Conservation (phyloP, 805 yeast species). For the Lipomyces chichibuensis region DNA sequence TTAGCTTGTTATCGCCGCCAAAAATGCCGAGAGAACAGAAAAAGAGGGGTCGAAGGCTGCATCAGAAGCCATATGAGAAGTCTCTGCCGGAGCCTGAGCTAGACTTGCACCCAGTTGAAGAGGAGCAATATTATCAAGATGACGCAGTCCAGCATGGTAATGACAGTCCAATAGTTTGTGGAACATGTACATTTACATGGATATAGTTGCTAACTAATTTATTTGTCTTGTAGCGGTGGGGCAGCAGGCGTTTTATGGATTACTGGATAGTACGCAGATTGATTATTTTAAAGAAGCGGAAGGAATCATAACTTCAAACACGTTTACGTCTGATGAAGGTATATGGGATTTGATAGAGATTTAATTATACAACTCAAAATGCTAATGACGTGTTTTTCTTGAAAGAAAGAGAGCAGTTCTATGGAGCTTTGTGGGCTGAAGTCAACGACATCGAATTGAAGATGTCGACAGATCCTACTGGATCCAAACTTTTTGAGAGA, state of each 20-base stretch:
- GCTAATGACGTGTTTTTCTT: neutral
- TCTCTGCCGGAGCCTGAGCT: conserved; percentile 5
- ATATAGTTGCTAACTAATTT: conserved; percentile 10
- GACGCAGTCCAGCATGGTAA: conserved; percentile 1
- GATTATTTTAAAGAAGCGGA: conserved; percentile 95
- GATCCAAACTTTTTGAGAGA: conserved; percentile 90
- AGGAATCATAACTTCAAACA: conserved; percentile 76
- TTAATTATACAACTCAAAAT: neutral
- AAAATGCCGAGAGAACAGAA: conserved; percentile 36
- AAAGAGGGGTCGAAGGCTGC: conserved; percentile 34
- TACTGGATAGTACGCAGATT: conserved; percentile 78
- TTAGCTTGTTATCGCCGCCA: neutral
- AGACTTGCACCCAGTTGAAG: conserved; percentile 7
- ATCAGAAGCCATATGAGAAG: conserved; percentile 24
- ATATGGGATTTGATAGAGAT: neutral
- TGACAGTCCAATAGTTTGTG: too few species aligned
- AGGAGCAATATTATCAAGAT: neutral
- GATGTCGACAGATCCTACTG: conserved; percentile 89
- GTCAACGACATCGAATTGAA: conserved; percentile 87
- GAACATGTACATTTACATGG: conserved; percentile 14
- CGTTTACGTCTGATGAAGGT: conserved; percentile 67
- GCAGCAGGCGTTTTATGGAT: conserved; percentile 70
- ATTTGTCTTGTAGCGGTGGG: conserved; percentile 23
- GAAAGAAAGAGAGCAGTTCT: conserved; percentile 67
- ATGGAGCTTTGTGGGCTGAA: conserved; percentile 80